Evolutionary conservation across 768 basidiomycete genomes (phyloP).

Genomic region (Mycena olivaceomarginata): DNA sequence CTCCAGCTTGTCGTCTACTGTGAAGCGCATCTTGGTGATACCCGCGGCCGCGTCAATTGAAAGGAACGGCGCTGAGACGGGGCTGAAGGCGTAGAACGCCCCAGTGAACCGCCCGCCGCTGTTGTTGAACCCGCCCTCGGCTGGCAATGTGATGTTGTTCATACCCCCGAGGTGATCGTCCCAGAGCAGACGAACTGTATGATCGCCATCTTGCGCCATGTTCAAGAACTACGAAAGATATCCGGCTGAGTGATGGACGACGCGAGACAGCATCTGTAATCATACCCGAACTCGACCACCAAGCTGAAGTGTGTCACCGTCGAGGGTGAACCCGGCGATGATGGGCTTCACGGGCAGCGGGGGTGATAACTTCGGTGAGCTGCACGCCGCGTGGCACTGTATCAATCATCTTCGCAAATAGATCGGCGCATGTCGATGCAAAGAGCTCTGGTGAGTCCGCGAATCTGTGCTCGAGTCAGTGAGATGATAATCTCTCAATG

Average conservation of each 20-base stretch:
- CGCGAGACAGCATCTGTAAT: background rate
- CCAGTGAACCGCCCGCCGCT: background rate
- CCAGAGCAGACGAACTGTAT: background rate
- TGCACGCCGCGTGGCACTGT: slow-evolving; percentile 17
- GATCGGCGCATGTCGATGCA: slow-evolving; percentile 21
- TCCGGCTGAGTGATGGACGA: background rate
- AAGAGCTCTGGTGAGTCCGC: slow-evolving; percentile 7
- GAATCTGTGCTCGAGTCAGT: background rate
- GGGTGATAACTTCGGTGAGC: slow-evolving; percentile 15
- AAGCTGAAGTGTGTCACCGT: background rate
- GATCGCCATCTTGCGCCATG: background rate
- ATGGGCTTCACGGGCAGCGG: slow-evolving; percentile 18
- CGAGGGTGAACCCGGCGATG: background rate
- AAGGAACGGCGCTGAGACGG: background rate
- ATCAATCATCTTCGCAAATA: slow-evolving; percentile 16
- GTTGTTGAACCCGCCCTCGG: background rate
- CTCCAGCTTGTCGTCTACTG: slow-evolving; percentile 4
- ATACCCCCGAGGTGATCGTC: background rate
- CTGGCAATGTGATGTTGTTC: background rate
- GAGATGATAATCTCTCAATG: background rate
- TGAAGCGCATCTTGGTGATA: slow-evolving; percentile 5
- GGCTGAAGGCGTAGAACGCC: slow-evolving; percentile 5
- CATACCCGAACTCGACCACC: background rate
- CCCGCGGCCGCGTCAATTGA: background rate
- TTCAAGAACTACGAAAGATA: background rate